A percentile compares a stretch with the other conserved stretches of the same genome.
phyloP scores from a whole-genome alignment of 2,329 filamentous ascomycete genomes.

The Calonectria henricotiae region DNA sequence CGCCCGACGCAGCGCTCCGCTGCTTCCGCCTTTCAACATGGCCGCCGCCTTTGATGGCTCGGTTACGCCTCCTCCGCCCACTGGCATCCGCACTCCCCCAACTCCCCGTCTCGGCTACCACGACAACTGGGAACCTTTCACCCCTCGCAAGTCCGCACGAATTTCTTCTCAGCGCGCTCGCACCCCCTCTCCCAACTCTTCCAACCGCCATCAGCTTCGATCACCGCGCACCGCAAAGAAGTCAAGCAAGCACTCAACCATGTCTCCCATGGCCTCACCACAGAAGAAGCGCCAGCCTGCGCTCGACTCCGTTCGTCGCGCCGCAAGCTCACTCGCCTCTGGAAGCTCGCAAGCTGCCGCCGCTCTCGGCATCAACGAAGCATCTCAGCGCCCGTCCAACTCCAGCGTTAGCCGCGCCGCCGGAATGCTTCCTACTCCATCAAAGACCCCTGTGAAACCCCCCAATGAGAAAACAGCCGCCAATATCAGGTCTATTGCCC shows the following conservation, averaged over 20 bases:
- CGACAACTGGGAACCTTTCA: slow-evolving; percentile 82
- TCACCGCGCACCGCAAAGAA: slow-evolving; percentile 58
- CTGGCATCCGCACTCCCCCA: slow-evolving; percentile 75
- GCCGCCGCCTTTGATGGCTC: slow-evolving; percentile 53
- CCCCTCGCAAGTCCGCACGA: slow-evolving; percentile 79
- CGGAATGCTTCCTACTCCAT: slow-evolving; percentile 82
- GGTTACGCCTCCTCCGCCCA: slow-evolving; percentile 75
- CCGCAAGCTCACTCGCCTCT: slow-evolving; percentile 64
- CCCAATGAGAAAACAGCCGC: slow-evolving; percentile 67
- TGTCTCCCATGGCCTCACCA: slow-evolving; percentile 65
- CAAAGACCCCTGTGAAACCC: slow-evolving; percentile 82
- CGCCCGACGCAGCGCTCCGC: slow-evolving; percentile 36
- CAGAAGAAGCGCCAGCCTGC: slow-evolving; percentile 68
- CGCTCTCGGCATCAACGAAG: slow-evolving; percentile 59
- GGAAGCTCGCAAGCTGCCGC: slow-evolving; percentile 64
- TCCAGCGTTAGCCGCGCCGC: slow-evolving; percentile 56
- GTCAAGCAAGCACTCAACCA: slow-evolving; percentile 55
- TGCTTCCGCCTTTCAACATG: slow-evolving; percentile 50
- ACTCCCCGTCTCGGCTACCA: slow-evolving; percentile 79
- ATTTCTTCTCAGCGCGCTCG: slow-evolving; percentile 72
- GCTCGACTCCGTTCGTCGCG: slow-evolving; percentile 66
- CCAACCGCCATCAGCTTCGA: slow-evolving; percentile 55
- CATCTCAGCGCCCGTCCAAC: slow-evolving; percentile 51
- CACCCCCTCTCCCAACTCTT: slow-evolving; percentile 70
- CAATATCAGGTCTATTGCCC: slow-evolving; percentile 70